Percentiles rank a stretch among this genome's conserved stretches.
phyloP scores from a whole-genome alignment of 805 yeast species.

The Spathaspora sp. region DNA sequence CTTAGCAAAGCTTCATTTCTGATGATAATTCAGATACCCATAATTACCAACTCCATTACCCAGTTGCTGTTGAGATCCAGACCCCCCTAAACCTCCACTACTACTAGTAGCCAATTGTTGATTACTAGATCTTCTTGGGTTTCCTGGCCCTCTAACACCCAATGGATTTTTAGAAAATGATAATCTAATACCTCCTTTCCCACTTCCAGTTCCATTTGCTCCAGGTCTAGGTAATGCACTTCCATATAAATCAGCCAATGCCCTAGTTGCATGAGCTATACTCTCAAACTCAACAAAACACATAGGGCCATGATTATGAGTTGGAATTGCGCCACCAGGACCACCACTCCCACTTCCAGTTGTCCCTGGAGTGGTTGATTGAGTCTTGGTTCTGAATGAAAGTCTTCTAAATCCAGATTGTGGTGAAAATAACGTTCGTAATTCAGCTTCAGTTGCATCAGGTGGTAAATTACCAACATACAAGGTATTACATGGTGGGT shows the following conservation, averaged over 20 bases:
- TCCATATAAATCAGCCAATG: constrained; percentile 91
- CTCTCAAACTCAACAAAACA: constrained; percentile 99
- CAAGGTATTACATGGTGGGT: constrained; percentile 96
- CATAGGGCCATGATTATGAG: constrained; percentile 87
- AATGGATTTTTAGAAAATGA: constrained; percentile 95
- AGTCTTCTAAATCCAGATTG: constrained; percentile 91
- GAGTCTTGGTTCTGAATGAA: constrained; percentile 71
- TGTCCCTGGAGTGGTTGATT: constrained; percentile 23
- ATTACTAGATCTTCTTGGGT: constrained; percentile 31
- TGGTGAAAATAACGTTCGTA: constrained; percentile 79
- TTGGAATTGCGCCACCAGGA: not conserved
- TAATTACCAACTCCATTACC: constrained; percentile 26
- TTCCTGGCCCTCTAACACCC: constrained; percentile 81
- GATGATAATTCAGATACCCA: constrained; percentile 33
- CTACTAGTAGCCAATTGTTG: constrained; percentile 9
- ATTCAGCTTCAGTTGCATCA: constrained; percentile 91
- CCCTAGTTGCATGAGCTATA: constrained; percentile 88
- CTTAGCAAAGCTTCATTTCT: constrained; percentile 7
- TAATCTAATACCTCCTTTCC: constrained; percentile 91
- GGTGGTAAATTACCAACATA: constrained; percentile 98
- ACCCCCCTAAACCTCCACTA: not conserved
- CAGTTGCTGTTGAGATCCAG: constrained; percentile 1
- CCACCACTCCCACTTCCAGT: constrained; percentile 10
- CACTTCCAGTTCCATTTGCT: constrained; percentile 38
- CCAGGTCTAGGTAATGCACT: constrained; percentile 81